Evolutionary conservation across 495 filamentous ascomycete genomes (phyloP).

Genomic region (Hypoxylon cercidicola): DNA sequence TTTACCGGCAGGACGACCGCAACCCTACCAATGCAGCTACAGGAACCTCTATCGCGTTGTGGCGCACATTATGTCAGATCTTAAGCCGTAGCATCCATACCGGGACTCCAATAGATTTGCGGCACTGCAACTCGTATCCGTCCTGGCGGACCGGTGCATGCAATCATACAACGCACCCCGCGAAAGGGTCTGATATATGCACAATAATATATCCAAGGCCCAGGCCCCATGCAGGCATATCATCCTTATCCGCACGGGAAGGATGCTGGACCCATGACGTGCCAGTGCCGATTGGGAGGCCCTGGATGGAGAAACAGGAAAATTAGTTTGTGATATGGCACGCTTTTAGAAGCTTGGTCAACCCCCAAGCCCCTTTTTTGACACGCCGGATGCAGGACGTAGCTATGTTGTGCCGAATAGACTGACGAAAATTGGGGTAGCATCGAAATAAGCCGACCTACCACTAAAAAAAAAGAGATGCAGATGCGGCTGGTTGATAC

Average conservation of each 20-base stretch:
- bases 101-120: constrained; percentile 31
- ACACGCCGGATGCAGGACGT: constrained; percentile 1
- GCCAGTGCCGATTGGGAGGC: constrained; percentile 4
- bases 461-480: constrained; percentile 14
- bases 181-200: constrained; percentile 15
- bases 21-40: constrained; percentile 6
- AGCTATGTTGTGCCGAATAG: no score
- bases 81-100: constrained; percentile 25
- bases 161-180: constrained; percentile 36
- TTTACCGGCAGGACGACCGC: constrained; percentile 7
- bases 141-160: constrained; percentile 32
- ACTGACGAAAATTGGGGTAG: neutral
- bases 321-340: constrained; percentile 11
- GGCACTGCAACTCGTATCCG: constrained; percentile 31
- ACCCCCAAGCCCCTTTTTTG: constrained; percentile 15
- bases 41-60: constrained; percentile 20
- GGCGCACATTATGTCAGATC: constrained; percentile 44
- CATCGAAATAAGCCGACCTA: neutral
- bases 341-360: constrained; percentile 1
- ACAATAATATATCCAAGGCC: constrained; percentile 18
- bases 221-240: constrained; percentile 7
- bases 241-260: constrained; percentile 26
- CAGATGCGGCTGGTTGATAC: constrained; percentile 19
- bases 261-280: constrained; percentile 20
- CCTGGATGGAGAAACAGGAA: neutral